phyloP scores from a whole-genome alignment of 2,329 filamentous ascomycete genomes.

The Fusarium xyrophilum region DNA sequence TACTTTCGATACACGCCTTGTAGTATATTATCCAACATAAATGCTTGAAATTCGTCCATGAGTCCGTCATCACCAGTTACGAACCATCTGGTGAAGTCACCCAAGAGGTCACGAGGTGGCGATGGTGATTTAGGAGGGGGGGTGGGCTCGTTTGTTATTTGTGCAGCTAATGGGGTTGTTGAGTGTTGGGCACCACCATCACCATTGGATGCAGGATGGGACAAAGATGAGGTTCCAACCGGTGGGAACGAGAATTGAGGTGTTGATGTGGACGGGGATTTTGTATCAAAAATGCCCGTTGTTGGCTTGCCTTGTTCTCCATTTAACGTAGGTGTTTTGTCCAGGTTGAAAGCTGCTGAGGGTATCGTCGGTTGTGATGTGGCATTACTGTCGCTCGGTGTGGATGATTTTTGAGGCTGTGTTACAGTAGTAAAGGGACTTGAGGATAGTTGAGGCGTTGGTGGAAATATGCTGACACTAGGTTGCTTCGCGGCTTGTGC shows the following conservation, averaged over 20 bases:
- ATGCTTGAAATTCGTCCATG: conserved; percentile 57
- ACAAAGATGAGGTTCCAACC: conserved; percentile 1
- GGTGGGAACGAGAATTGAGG: conserved; percentile 23
- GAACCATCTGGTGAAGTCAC: conserved; percentile 61
- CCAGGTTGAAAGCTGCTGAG: not conserved
- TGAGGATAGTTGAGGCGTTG: conserved; percentile 26
- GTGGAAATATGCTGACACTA: conserved; percentile 16
- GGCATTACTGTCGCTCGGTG: not conserved
- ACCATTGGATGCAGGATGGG: not conserved
- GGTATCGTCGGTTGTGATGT: not conserved
- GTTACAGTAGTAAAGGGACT: conserved; percentile 12
- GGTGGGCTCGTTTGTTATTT: conserved; percentile 10
- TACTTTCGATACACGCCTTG: conserved; percentile 51
- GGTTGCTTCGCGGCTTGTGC: conserved; percentile 17
- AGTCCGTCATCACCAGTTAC: conserved; percentile 61
- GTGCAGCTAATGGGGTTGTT: not conserved
- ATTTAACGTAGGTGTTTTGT: not conserved
- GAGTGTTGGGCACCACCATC: not conserved
- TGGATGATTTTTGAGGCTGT: conserved; percentile 4
- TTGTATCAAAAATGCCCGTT: not conserved
- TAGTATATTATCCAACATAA: conserved; percentile 55
- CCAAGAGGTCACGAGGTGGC: conserved; percentile 52
- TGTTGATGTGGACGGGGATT: not conserved
- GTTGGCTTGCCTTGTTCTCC: conserved; percentile 6
- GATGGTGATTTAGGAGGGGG: conserved; percentile 6